Percentiles rank a stretch among this genome's conserved stretches.
phyloP scores from a whole-genome alignment of 495 filamentous ascomycete genomes.

The Penicillium atrosanguineum region DNA sequence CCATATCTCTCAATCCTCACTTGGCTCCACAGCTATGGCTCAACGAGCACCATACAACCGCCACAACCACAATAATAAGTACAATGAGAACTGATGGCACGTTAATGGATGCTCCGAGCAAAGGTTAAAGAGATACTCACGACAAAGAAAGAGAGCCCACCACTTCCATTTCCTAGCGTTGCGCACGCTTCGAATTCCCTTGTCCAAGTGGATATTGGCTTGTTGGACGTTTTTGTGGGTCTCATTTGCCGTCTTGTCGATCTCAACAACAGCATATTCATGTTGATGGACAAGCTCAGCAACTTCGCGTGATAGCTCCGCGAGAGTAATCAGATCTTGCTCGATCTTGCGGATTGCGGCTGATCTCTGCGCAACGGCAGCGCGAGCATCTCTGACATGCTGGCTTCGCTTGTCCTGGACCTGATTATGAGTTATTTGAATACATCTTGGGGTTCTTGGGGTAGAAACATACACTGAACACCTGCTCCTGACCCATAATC shows the following conservation, averaged over 20 bases:
- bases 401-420: constrained; percentile 67
- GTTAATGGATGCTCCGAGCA: background rate
- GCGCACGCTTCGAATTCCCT: constrained; percentile 65
- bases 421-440: constrained; percentile 32
- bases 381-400: constrained; percentile 53
- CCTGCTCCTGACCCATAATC: constrained; percentile 57
- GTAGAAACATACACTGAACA: constrained; percentile 48
- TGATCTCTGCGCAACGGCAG: constrained; percentile 69
- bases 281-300: constrained; percentile 70
- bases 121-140: constrained; percentile 46
- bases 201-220: constrained; percentile 63
- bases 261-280: constrained; percentile 60
- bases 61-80: constrained; percentile 26
- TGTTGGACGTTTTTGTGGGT: constrained; percentile 63
- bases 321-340: constrained; percentile 68
- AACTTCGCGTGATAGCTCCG: constrained; percentile 73
- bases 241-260: constrained; percentile 68
- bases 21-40: constrained; percentile 2
- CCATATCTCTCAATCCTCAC: background rate
- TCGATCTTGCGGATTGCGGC: constrained; percentile 79
- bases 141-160: constrained; percentile 71
- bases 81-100: constrained; percentile 26
- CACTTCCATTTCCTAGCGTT: constrained; percentile 81
- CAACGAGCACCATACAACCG: constrained; percentile 14
- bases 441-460: background rate